phyloP scores from a whole-genome alignment of 768 basidiomycete genomes.

The Lentinula aciculospora region DNA sequence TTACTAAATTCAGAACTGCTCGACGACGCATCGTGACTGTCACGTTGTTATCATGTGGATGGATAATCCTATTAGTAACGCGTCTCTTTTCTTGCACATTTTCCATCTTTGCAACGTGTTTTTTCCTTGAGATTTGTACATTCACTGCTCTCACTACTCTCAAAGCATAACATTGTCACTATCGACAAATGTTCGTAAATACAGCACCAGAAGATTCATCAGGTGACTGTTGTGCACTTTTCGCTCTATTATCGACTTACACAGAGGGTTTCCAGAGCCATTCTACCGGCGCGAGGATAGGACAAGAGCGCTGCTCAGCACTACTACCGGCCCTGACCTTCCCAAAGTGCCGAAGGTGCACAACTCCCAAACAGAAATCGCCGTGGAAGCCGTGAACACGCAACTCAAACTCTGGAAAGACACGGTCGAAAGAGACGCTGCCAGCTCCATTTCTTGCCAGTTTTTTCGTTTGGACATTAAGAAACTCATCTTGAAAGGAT shows the following conservation, averaged over 20 bases:
- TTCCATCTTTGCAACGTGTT: too few relatives aligned
- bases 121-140: too few relatives aligned
- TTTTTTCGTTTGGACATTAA: background rate
- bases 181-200: background rate
- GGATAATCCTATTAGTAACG: too few relatives aligned
- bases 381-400: background rate
- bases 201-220: background rate
- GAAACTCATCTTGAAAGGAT: background rate
- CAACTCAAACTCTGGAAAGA: background rate
- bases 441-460: background rate
- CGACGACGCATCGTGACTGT: too few relatives aligned
- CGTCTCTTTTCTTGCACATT: too few relatives aligned
- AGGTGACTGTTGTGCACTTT: background rate
- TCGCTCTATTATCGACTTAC: background rate
- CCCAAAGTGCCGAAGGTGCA: background rate
- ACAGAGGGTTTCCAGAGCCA: background rate
- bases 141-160: too few relatives aligned
- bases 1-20: too few relatives aligned
- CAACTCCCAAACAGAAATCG: background rate
- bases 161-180: too few relatives aligned
- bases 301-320: background rate
- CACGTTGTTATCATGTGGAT: too few relatives aligned
- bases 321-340: slow-evolving; percentile 1
- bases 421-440: background rate
- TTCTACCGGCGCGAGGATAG: slow-evolving; percentile 4